phyloP scores from a whole-genome alignment of 2,329 filamentous ascomycete species.

The Chaetomiaceae sp. region DNA sequence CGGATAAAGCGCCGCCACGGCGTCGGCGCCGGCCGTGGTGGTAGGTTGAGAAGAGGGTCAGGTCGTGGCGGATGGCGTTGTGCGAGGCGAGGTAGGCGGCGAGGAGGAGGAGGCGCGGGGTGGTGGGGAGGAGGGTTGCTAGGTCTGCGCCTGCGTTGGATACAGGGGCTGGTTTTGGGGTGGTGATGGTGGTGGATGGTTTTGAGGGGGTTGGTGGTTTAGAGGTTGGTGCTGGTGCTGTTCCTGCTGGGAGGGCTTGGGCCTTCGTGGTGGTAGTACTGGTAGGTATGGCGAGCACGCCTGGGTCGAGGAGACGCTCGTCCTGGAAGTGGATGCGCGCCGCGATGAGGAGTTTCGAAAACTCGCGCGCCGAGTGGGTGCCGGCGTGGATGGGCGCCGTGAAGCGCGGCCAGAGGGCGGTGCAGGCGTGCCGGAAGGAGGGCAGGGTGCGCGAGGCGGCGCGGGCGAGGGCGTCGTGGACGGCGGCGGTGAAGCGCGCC shows the following conservation, averaged over 20 bases:
- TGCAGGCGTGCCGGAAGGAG: constrained; percentile 64
- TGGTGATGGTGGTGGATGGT: background rate
- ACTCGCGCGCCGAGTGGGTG: constrained; percentile 73
- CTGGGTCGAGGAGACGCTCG: constrained; percentile 64
- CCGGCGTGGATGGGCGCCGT: constrained; percentile 70
- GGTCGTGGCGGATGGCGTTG: constrained; percentile 70
- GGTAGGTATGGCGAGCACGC: constrained; percentile 43
- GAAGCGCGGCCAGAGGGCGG: constrained; percentile 80
- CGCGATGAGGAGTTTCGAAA: constrained; percentile 74
- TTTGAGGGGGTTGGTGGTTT: background rate
- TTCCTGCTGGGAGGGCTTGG: too few relatives aligned
- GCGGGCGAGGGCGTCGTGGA: constrained; percentile 82
- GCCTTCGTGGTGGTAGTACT: background rate
- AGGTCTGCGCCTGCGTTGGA: constrained; percentile 38
- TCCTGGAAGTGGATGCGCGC: constrained; percentile 67
- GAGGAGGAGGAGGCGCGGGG: constrained; percentile 68
- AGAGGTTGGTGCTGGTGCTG: background rate
- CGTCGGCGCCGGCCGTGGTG: constrained; percentile 50
- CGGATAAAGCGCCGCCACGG: constrained; percentile 43
- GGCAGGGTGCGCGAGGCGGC: constrained; percentile 76
- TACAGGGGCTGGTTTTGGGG: background rate
- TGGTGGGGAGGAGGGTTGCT: constrained; percentile 60
- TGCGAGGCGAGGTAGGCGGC: constrained; percentile 78
- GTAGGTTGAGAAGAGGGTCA: constrained; percentile 70
- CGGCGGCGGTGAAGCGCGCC: constrained; percentile 73